phyloP scores from a whole-genome alignment of 331 rosid genomes.

The Quercus phellos region DNA sequence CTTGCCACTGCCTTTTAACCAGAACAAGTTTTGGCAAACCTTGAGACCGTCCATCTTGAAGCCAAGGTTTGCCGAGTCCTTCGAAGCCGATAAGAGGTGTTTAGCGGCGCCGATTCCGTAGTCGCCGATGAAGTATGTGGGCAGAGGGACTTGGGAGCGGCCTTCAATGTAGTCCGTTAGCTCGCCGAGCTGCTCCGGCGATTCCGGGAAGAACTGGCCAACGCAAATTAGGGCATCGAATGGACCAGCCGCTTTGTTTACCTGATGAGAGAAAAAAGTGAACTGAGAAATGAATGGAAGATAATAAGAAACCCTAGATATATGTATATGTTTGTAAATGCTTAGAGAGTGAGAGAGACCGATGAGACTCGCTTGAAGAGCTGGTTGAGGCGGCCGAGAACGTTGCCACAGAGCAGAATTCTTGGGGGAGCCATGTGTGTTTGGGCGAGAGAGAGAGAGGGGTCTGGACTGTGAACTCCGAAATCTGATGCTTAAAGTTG shows the following conservation, averaged over 20 bases:
- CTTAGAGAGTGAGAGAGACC: conserved; percentile 31
- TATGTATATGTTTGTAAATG: not conserved
- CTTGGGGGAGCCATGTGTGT: conserved; percentile 68
- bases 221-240: conserved; percentile 88
- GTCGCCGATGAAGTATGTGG: conserved; percentile 89
- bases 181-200: conserved; percentile 59
- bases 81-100: conserved; percentile 52
- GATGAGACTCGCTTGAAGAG: conserved; percentile 87
- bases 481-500: too few relatives aligned
- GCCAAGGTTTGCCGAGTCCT: conserved; percentile 54
- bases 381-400: conserved; percentile 67
- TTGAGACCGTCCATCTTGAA: conserved; percentile 91
- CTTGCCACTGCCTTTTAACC: conserved; percentile 97
- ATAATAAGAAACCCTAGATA: conserved; percentile 24
- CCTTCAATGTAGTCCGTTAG: conserved; percentile 57
- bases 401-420: conserved; percentile 88
- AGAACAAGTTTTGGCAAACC: conserved; percentile 65
- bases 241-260: conserved; percentile 94
- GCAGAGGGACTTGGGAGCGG: conserved; percentile 62
- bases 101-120: conserved; percentile 76
- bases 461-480: too few relatives aligned
- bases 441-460: too few relatives aligned
- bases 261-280: conserved; percentile 41
- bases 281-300: not conserved
- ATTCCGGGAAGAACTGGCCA: conserved; percentile 91